Conservation (phyloP, 164 flowering plant genomes). For the Magnolia sinica region DNA sequence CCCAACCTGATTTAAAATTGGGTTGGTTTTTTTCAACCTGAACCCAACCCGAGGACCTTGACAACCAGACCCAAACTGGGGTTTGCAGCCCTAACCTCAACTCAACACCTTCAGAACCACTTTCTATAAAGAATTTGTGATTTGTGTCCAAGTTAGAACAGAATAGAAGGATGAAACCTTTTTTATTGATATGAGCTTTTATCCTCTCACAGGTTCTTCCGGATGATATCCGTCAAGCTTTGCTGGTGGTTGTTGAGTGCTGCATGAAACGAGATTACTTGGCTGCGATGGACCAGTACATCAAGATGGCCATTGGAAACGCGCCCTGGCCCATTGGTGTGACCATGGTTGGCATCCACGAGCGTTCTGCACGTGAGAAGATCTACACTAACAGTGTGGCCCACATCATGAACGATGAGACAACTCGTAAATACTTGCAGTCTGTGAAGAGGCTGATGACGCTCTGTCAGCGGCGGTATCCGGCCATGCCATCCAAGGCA, state of each 20-base stretch:
- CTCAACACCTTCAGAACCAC: not conserved
- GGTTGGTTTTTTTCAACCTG: not conserved
- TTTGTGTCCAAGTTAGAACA: not conserved
- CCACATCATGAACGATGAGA: constrained; percentile 98
- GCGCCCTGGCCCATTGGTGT: constrained; percentile 99
- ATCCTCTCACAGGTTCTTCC: constrained; percentile 59
- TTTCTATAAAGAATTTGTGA: not conserved
- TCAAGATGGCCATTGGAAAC: constrained; percentile 93
- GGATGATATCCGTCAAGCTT: constrained; percentile 80
- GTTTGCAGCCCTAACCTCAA: too few species aligned
- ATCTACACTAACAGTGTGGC: constrained; percentile 98
- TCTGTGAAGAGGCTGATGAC: constrained; percentile 95
- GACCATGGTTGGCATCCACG: constrained; percentile 99
- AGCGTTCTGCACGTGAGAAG: constrained; percentile 99
- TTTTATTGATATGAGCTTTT: not conserved
- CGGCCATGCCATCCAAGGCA: constrained; percentile 91
- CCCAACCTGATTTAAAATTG: not conserved
- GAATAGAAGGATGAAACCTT: not conserved
- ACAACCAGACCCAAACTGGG: too few species aligned
- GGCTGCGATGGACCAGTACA: constrained; percentile 96
- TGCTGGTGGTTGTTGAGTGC: constrained; percentile 71
- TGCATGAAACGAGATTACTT: constrained; percentile 85
- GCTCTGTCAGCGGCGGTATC: constrained; percentile 86
- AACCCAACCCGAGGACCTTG: too few species aligned
- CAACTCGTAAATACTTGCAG: constrained; percentile 93